phyloP scores from a whole-genome alignment of 768 basidiomycete species.

The Tulasnella sp. region DNA sequence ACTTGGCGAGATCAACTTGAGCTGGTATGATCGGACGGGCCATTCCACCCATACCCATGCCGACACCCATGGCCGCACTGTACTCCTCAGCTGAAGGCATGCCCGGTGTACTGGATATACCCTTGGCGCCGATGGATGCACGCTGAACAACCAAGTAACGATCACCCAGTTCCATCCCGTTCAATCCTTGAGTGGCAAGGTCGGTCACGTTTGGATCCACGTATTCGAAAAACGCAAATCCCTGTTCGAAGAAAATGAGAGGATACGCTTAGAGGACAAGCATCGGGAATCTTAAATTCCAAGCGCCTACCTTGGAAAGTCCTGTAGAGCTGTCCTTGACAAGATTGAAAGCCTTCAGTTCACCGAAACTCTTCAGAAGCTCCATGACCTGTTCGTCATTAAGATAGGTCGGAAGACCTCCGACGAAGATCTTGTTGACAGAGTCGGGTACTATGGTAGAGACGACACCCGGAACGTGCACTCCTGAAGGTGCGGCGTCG shows the following conservation, averaged over 20 bases:
- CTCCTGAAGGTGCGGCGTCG: constrained; percentile 41
- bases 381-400: constrained; percentile 99
- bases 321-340: constrained; percentile 90
- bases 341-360: constrained; percentile 94
- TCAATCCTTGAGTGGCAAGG: constrained; percentile 88
- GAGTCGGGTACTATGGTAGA: constrained; percentile 95
- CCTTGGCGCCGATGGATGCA: constrained; percentile 87
- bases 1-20: constrained; percentile 45
- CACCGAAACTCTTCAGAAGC: constrained; percentile 91
- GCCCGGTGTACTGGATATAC: constrained; percentile 40
- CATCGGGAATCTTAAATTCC: neutral
- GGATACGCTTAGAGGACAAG: neutral
- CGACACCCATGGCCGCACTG: constrained; percentile 46
- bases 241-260: constrained; percentile 37
- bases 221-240: constrained; percentile 99
- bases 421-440: constrained; percentile 96
- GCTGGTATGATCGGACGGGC: constrained; percentile 80
- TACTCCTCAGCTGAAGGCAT: constrained; percentile 49
- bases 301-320: constrained; percentile 61
- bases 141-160: constrained; percentile 92
- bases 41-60: constrained; percentile 24
- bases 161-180: constrained; percentile 97
- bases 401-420: constrained; percentile 87
- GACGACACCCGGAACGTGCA: constrained; percentile 90
- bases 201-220: constrained; percentile 82